Evolutionary conservation across 2,329 filamentous ascomycete genomes (phyloP).

Genomic region (Amylocarpus encephaloides): DNA sequence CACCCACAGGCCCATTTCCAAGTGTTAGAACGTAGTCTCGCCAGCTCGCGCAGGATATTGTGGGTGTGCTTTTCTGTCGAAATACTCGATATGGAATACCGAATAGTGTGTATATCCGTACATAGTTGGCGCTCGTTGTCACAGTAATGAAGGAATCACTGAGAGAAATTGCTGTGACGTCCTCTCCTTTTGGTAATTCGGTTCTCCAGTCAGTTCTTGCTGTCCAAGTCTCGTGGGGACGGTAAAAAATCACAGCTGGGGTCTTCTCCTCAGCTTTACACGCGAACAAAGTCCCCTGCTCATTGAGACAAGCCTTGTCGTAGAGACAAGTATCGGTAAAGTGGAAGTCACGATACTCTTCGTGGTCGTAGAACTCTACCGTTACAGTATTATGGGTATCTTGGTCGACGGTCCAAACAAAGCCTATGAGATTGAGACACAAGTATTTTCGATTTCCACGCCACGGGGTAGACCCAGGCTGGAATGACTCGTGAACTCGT

Average conservation of each 20-base stretch:
- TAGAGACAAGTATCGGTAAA: slow-evolving; percentile 95
- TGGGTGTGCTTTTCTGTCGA: slow-evolving; percentile 81
- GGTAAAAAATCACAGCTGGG: slow-evolving; percentile 85
- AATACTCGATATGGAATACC: slow-evolving; percentile 86
- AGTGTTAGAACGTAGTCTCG: slow-evolving; percentile 94
- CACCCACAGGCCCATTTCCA: slow-evolving; percentile 80
- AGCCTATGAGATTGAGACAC: slow-evolving; percentile 86
- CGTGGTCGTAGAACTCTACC: slow-evolving; percentile 95
- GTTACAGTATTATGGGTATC: slow-evolving; percentile 90
- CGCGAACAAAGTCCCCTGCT: slow-evolving; percentile 79
- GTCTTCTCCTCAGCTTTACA: slow-evolving; percentile 60
- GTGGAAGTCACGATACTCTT: slow-evolving; percentile 88
- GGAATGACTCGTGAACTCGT: slow-evolving; percentile 75
- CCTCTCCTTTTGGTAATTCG: slow-evolving; percentile 78
- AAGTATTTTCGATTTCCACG: slow-evolving; percentile 89
- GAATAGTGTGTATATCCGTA: slow-evolving; percentile 88
- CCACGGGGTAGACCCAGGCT: slow-evolving; percentile 94
- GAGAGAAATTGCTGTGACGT: slow-evolving; percentile 79
- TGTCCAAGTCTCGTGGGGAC: slow-evolving; percentile 96
- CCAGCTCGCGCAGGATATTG: slow-evolving; percentile 91
- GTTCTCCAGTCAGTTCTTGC: slow-evolving; percentile 85
- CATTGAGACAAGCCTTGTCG: slow-evolving; percentile 88
- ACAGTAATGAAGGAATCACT: slow-evolving; percentile 89
- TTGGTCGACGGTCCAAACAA: slow-evolving; percentile 96
- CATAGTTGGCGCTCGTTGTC: slow-evolving; percentile 79